phyloP scores from a whole-genome alignment of 305 asterid species.

The Fraxinus greggii region DNA sequence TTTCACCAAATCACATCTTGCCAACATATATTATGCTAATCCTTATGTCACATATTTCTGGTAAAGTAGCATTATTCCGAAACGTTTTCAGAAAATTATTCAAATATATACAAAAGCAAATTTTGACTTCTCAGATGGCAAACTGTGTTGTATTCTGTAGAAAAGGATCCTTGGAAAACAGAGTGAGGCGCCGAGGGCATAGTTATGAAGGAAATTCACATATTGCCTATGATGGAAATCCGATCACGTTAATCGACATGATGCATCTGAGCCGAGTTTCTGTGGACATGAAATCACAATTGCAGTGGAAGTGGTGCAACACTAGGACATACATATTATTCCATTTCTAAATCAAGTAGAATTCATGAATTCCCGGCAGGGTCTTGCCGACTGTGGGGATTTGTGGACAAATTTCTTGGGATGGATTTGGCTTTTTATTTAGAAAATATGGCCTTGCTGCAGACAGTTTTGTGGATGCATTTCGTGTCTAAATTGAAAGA shows the following conservation, averaged over 20 bases:
- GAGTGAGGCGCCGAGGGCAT: conserved; percentile 72
- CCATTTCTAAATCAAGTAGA: conserved; percentile 25
- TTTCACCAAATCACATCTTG: too few relatives aligned
- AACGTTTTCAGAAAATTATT: too few relatives aligned
- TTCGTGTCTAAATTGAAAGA: conserved; percentile 7
- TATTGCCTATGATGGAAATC: conserved; percentile 36
- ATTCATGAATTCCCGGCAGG: conserved; percentile 44
- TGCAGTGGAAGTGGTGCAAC: conserved; percentile 56
- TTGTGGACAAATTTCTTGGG: conserved; percentile 52
- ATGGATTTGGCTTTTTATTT: conserved; percentile 41
- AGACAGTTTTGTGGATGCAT: conserved; percentile 45
- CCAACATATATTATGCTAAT: too few relatives aligned
- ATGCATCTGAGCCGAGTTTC: conserved; percentile 43
- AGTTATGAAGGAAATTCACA: conserved; percentile 76
- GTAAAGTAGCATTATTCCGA: too few relatives aligned
- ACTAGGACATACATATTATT: conserved; percentile 35
- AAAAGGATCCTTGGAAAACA: conserved; percentile 38
- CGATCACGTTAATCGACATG: conserved; percentile 61
- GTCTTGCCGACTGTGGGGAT: conserved; percentile 49
- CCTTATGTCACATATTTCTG: too few relatives aligned
- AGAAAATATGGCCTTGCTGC: conserved; percentile 51
- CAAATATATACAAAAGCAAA: too few relatives aligned
- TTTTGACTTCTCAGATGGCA: conserved; percentile 27
- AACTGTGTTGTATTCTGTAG: conserved; percentile 43
- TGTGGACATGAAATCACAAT: conserved; percentile 37